Evolutionary conservation across 2,329 filamentous ascomycete genomes (phyloP).

Genomic region (Claviceps digitariae): DNA sequence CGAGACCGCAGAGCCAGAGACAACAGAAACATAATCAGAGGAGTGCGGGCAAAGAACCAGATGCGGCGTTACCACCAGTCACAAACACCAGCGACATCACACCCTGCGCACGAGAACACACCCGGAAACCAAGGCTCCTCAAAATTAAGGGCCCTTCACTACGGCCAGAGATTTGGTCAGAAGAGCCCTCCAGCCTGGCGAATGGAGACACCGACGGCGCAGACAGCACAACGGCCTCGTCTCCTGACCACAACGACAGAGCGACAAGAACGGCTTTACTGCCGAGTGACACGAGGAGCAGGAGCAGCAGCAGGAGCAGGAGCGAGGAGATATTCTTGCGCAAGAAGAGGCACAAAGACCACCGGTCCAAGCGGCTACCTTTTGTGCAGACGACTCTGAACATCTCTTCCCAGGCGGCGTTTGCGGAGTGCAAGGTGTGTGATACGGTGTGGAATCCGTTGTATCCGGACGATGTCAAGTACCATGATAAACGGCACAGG

Average conservation of each 20-base stretch:
- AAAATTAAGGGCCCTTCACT: slow-evolving; percentile 14
- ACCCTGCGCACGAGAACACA: slow-evolving; percentile 2
- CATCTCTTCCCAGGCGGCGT: slow-evolving; percentile 26
- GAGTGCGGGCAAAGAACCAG: slow-evolving; percentile 1
- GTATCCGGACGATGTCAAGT: slow-evolving; percentile 29
- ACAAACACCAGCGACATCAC: background rate
- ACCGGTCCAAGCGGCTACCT: background rate
- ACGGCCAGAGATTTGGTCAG: slow-evolving; percentile 4
- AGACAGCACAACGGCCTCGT: background rate
- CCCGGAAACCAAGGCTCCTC: slow-evolving; percentile 16
- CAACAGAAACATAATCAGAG: background rate
- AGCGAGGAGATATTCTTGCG: background rate
- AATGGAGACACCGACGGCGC: background rate
- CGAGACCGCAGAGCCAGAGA: background rate
- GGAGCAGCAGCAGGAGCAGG: background rate
- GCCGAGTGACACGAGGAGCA: too few relatives aligned
- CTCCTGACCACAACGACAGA: background rate
- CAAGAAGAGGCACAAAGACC: slow-evolving; percentile 1
- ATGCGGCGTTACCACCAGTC: slow-evolving; percentile 8
- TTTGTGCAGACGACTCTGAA: slow-evolving; percentile 31
- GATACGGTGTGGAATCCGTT: slow-evolving; percentile 31
- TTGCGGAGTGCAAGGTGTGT: slow-evolving; percentile 29
- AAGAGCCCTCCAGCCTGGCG: background rate
- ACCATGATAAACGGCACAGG: slow-evolving; percentile 26
- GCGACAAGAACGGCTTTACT: background rate